phyloP scores from a whole-genome alignment of 179 eudicot species.

The Dionaea muscipula region DNA sequence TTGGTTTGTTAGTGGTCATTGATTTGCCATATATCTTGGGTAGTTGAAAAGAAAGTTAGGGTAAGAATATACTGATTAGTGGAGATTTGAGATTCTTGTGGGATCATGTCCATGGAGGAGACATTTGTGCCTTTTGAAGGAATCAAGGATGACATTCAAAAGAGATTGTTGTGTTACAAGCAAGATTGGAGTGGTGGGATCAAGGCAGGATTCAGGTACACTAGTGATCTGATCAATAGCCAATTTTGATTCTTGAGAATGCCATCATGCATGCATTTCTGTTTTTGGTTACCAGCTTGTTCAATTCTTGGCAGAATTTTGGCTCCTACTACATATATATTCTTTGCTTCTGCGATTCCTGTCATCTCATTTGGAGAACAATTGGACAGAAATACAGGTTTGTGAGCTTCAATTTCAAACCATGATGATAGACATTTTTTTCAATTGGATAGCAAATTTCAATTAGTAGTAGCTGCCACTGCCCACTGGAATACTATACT shows the following conservation, averaged over 20 bases:
- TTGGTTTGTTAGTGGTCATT: neutral
- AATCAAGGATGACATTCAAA: slow-evolving; percentile 37
- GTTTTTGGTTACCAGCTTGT: neutral
- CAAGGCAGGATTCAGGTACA: slow-evolving; percentile 44
- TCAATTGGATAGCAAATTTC: no score
- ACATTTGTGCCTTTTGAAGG: slow-evolving; percentile 39
- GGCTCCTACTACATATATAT: slow-evolving; percentile 82
- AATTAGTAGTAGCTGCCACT: neutral
- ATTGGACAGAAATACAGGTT: slow-evolving; percentile 65
- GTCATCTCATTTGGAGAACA: slow-evolving; percentile 87
- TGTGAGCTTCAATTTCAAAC: neutral
- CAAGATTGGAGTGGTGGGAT: slow-evolving; percentile 43
- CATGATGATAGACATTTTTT: no score
- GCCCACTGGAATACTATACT: no score
- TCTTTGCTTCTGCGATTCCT: slow-evolving; percentile 87
- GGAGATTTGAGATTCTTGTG: slow-evolving; percentile 4
- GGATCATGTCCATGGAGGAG: slow-evolving; percentile 31
- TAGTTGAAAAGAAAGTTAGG: neutral
- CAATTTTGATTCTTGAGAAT: neutral
- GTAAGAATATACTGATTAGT: neutral
- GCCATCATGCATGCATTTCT: neutral
- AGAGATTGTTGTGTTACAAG: slow-evolving; percentile 36
- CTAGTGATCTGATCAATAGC: neutral
- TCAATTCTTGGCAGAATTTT: slow-evolving; percentile 35
- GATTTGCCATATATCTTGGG: neutral